A percentile compares a stretch with the other conserved stretches of the same genome.
phyloP scores from a whole-genome alignment of 2,329 filamentous ascomycete genomes.

The Epichloe uncinata region DNA sequence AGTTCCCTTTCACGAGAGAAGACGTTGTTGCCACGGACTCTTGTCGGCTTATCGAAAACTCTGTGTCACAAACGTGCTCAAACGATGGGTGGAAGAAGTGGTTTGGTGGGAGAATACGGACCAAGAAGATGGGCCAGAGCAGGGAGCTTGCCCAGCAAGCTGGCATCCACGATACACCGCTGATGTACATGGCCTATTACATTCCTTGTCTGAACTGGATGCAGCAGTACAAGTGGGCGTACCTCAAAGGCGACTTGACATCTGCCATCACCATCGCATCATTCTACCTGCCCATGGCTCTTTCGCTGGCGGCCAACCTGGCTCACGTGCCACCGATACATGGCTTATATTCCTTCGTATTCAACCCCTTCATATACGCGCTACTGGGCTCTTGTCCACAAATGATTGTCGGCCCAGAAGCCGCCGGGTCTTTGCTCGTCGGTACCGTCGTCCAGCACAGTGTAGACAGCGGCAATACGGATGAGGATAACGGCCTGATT shows the following conservation, averaged over 20 bases:
- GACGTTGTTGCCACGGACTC: slow-evolving; percentile 20
- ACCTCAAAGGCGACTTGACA: slow-evolving; percentile 73
- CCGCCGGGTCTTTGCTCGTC: slow-evolving; percentile 79
- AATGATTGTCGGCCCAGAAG: slow-evolving; percentile 91
- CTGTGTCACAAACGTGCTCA: slow-evolving; percentile 25
- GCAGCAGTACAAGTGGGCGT: slow-evolving; percentile 68
- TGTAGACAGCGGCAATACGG: slow-evolving; percentile 52
- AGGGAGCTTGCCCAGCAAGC: slow-evolving; percentile 57
- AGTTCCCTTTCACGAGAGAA: slow-evolving; percentile 18
- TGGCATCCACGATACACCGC: slow-evolving; percentile 57
- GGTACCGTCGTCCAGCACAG: slow-evolving; percentile 73
- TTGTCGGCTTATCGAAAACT: slow-evolving; percentile 24
- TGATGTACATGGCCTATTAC: slow-evolving; percentile 90
- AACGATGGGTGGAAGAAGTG: slow-evolving; percentile 33
- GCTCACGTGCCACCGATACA: slow-evolving; percentile 88
- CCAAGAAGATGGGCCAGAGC: slow-evolving; percentile 60
- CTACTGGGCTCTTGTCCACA: slow-evolving; percentile 82
- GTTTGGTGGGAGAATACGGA: slow-evolving; percentile 39
- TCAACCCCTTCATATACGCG: slow-evolving; percentile 90
- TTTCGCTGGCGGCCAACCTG: slow-evolving; percentile 85
- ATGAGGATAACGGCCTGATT: slow-evolving; percentile 49
- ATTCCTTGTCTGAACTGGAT: slow-evolving; percentile 87
- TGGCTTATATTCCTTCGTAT: slow-evolving; percentile 85
- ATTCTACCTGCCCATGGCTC: slow-evolving; percentile 93
- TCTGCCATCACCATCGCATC: slow-evolving; percentile 94